Base-by-base conservation (phyloP, 225 moss, liverwort and hornwort genomes). In the Neckera pumila region DNA sequence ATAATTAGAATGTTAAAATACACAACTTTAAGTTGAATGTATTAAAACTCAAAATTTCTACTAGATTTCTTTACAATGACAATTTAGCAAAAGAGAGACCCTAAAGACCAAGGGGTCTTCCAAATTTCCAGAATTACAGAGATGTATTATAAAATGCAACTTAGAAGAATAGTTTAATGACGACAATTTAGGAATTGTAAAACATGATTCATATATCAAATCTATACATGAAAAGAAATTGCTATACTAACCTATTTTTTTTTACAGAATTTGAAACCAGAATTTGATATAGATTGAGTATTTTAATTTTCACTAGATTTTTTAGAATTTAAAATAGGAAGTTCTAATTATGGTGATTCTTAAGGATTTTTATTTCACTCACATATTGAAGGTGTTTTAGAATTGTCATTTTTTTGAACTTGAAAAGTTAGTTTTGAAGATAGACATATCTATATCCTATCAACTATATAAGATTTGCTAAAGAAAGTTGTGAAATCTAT, bases 181-280 rank as follows among this genome's bases (percentile, higher is more conserved):
- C 38, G 7, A 38, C 0, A 27, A 38, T 11, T 1, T 11, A 57
- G 27, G 4, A 27, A 38, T 11, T 27, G 12, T 40, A 28, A 28
- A 28, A 28, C 28, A 28, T 40, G 4, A 10, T 56, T 1, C 0
- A 4, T 0, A 79, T 0, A 40, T 40, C 1, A 58, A 40, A 11
- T 19, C 11, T 7, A 79, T 30, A 79, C 18, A 59, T 28, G 7
- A 27, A 18, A 2, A 12, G 40, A 40, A 40, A 17, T 28, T 56
- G 1, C 4, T 11, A 11, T 2, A 58, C 2, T 18, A 58, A 58
- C 2, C 7, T 58, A 58, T 17, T 1, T 4, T n/a, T n/a, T n/a
- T 4, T 0, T 59, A 59, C 11, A 12, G 40, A 40, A 28, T 28
- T 40, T 27, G 7, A 28, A 79, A 77, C 2, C 8, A 53, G 54